phyloP scores from a whole-genome alignment of 805 yeast genomes.

The Candida tallmaniae region DNA sequence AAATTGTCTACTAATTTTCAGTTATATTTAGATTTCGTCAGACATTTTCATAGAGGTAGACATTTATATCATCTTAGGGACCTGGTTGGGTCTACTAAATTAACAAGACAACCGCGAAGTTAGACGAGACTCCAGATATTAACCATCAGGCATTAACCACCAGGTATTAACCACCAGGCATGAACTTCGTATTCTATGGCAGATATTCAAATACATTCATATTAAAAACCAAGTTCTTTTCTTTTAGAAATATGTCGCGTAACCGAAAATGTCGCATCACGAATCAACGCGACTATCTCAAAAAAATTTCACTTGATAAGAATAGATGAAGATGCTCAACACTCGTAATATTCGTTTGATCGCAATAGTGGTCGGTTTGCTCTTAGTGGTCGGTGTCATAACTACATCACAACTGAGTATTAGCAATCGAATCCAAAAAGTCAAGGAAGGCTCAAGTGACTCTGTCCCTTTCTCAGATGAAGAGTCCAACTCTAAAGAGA shows the following conservation, averaged over 20 bases:
- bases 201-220: no score
- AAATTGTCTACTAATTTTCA: no score
- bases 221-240: background rate
- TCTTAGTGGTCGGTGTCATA: slow-evolving; percentile 48
- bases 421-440: slow-evolving; percentile 26
- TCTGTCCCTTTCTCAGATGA: slow-evolving; percentile 17
- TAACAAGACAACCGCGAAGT: no score
- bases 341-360: slow-evolving; percentile 50
- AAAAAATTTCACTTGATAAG: slow-evolving; percentile 1
- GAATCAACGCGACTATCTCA: background rate
- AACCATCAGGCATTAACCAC: no score
- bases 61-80: no score
- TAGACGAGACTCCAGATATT: no score
- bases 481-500: slow-evolving; percentile 13
- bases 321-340: slow-evolving; percentile 23
- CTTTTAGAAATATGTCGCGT: background rate
- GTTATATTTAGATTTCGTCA: no score
- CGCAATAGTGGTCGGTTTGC: slow-evolving; percentile 46
- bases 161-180: no score
- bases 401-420: slow-evolving; percentile 40
- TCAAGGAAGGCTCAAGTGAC: slow-evolving; percentile 22
- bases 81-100: no score
- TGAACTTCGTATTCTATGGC: no score
- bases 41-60: no score
- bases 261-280: background rate